Conservation (phyloP, 768 basidiomycete genomes). For the Pleurotus sapidus region DNA sequence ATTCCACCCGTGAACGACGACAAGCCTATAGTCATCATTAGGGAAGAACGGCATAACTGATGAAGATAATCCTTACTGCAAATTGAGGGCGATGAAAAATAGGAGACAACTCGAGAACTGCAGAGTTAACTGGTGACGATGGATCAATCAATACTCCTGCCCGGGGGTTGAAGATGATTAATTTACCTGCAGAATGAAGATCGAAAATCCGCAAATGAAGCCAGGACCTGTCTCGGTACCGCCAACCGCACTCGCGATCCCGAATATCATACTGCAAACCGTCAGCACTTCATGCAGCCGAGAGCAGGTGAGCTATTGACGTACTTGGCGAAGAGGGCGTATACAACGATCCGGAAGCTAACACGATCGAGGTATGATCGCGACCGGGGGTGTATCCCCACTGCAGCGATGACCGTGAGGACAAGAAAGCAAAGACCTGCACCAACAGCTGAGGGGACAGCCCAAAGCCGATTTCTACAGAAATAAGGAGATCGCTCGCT, state of each 20-base stretch:
- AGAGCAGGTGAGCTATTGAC: neutral
- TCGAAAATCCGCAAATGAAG: constrained; percentile 13
- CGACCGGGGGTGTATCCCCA: constrained; percentile 10
- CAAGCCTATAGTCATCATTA: constrained; percentile 9
- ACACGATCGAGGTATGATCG: constrained; percentile 16
- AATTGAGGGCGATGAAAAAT: constrained; percentile 17
- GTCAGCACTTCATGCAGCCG: too few species aligned
- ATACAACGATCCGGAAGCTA: constrained; percentile 17
- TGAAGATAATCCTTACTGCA: constrained; percentile 10
- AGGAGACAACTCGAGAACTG: constrained; percentile 18
- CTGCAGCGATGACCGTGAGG: constrained; percentile 13
- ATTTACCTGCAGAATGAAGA: constrained; percentile 16
- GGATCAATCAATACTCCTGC: neutral
- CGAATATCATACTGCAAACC: too few species aligned
- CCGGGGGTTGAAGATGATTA: neutral
- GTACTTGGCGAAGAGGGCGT: constrained; percentile 17
- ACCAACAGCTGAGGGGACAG: neutral
- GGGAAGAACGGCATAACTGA: neutral
- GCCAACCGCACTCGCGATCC: too few species aligned
- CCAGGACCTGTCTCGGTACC: neutral
- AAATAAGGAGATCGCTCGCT: neutral
- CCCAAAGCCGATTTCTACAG: neutral
- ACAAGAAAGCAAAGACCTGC: constrained; percentile 12
- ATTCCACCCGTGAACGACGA: constrained; percentile 14
- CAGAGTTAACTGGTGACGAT: constrained; percentile 12